Evolutionary conservation across 2,329 filamentous ascomycete species (phyloP).

Genomic region (Aspergillus sp.): DNA sequence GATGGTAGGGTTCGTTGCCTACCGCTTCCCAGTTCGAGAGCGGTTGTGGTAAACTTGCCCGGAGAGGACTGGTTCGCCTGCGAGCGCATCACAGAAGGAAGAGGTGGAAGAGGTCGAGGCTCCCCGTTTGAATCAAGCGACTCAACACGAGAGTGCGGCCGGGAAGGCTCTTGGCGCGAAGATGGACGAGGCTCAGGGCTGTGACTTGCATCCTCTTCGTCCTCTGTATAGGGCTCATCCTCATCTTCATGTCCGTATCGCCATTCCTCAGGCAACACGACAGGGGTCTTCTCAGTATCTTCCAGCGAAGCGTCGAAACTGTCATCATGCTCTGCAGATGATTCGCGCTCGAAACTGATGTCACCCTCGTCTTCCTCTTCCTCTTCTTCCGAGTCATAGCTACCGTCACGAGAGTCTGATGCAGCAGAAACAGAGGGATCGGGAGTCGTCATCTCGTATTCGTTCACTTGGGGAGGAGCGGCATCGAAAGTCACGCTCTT

Average conservation of each 20-base stretch:
- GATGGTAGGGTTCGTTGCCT: slow-evolving; percentile 64
- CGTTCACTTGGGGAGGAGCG: slow-evolving; percentile 87
- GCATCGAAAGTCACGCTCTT: slow-evolving; percentile 98
- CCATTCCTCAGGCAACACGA: slow-evolving; percentile 97
- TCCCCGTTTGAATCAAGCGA: slow-evolving; percentile 74
- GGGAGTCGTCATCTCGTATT: slow-evolving; percentile 96
- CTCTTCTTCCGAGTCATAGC: slow-evolving; percentile 77
- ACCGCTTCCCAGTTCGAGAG: slow-evolving; percentile 63
- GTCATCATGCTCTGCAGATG: slow-evolving; percentile 63
- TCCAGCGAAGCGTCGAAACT: slow-evolving; percentile 95
- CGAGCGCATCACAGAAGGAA: slow-evolving; percentile 51
- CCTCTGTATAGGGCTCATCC: slow-evolving; percentile 56
- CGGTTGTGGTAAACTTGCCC: slow-evolving; percentile 59
- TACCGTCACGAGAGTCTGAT: slow-evolving; percentile 84
- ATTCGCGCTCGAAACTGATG: slow-evolving; percentile 53
- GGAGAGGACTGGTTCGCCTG: slow-evolving; percentile 47
- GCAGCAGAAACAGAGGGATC: slow-evolving; percentile 80
- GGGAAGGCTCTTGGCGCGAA: slow-evolving; percentile 20
- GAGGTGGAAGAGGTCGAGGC: slow-evolving; percentile 75
- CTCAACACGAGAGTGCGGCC: slow-evolving; percentile 55
- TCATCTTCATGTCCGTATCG: slow-evolving; percentile 57
- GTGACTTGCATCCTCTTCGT: slow-evolving; percentile 56
- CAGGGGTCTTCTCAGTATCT: slow-evolving; percentile 93
- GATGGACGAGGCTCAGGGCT: slow-evolving; percentile 54
- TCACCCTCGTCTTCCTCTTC: slow-evolving; percentile 61